Evolutionary conservation across 2,329 filamentous ascomycete genomes (phyloP), one percentile per base, ranked within the genome.

Genomic region (Fusarium staphyleae): DNA sequence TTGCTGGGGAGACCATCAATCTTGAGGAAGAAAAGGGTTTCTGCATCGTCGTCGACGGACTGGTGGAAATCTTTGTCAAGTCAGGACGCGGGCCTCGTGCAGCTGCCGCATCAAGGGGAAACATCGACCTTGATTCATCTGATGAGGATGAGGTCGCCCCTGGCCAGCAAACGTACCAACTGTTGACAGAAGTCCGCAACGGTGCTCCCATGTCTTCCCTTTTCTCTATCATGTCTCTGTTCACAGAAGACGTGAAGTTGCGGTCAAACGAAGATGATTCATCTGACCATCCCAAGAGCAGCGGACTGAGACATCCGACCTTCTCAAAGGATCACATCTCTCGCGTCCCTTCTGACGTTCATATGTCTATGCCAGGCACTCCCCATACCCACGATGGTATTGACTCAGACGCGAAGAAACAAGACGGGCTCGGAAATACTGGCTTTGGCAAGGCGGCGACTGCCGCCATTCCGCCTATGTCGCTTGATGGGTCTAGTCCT

Each of bases 21-120:
- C 79, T 99, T 26, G 95, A 99, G 74, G 95, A 99, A 71, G 95
- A 99, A 69, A 96, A 99, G 68, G 95, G 95, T 0, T 99, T 99
- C 68, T 99, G 95, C 71, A 82, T 99, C 51, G 95, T 99, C 5
- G 96, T 99, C 3, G 95, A 99, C 74, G 95, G 95, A 2, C 75
- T 96, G 22, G 93, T 99, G 1, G 92, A 99, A 72, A 98, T 99
- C 48, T 99, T 98, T 71, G 95, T 99, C 72, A 98, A 97, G 72
- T 97, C 93, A 2, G 87, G 87, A 35, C 80, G 83, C 33, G 78
- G 81, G 46, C 77, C 77, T 47, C 74, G 72, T 37, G 75, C 74
- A 10, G 58, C 68, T 6, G 60, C 56, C 3, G 60, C 59, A 3
- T 60, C 60, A 35, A 55, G 55, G 40, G 65, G 66, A 8, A 55